Conservation (phyloP, 768 basidiomycete genomes). For the Lentinula lateritia region DNA sequence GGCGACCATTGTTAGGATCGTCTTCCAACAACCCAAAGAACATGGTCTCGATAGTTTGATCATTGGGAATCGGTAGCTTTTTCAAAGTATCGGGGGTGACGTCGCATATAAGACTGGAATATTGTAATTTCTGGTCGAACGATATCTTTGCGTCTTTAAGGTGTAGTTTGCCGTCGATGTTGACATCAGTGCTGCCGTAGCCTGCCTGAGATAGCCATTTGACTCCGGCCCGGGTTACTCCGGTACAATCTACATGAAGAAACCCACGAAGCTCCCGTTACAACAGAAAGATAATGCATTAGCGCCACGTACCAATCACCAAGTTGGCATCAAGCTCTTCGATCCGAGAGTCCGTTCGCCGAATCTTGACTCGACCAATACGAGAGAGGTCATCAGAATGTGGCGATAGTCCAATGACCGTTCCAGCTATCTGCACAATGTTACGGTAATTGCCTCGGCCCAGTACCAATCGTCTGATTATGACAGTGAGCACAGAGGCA, state of each 20-base stretch:
- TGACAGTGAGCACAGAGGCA: neutral
- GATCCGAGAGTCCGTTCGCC: constrained; percentile 1
- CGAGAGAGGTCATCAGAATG: neutral
- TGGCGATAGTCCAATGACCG: constrained; percentile 9
- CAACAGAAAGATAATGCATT: neutral
- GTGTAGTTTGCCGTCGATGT: neutral
- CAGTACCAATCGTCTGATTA: constrained; percentile 11
- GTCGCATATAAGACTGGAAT: constrained; percentile 9
- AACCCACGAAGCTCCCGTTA: constrained; percentile 8
- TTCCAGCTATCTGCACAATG: constrained; percentile 15
- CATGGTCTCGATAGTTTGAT: neutral
- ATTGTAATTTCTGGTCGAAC: constrained; percentile 15
- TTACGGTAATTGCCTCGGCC: constrained; percentile 9
- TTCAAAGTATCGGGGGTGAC: constrained; percentile 8
- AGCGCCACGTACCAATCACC: constrained; percentile 13
- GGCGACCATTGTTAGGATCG: constrained; percentile 2
- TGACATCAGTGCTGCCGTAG: neutral
- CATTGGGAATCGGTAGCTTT: constrained; percentile 8
- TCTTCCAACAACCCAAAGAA: constrained; percentile 1
- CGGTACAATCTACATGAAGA: constrained; percentile 16
- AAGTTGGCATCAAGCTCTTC: constrained; percentile 9
- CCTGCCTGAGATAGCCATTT: constrained; percentile 11
- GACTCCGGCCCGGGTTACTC: constrained; percentile 11
- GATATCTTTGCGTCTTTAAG: constrained; percentile 7
- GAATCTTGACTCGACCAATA: constrained; percentile 11